These are phyloP conservation scores for Zostera marina DNA, from an alignment of 116 monocot species.

Conservation along the genomic window DNA sequence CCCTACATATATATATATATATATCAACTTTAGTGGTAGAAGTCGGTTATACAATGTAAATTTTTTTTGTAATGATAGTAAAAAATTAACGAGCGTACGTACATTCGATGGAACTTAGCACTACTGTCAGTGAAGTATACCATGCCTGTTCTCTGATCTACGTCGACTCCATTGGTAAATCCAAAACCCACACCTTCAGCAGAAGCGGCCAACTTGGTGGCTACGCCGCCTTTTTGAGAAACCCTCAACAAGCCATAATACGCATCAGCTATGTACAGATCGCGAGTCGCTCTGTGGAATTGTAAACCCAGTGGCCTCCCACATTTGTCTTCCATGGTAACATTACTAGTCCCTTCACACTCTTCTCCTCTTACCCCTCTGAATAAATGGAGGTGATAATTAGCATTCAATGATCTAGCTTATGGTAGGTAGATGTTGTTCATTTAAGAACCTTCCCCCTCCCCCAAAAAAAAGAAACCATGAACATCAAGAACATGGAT, in stretches of 20 bases:
- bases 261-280: conserved; percentile 66
- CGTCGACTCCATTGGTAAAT: conserved; percentile 44
- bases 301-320: conserved; percentile 55
- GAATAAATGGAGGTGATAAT: not conserved
- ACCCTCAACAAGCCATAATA: conserved; percentile 34
- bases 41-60: too few species aligned
- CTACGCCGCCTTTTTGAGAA: conserved; percentile 14
- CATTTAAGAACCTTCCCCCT: not conserved
- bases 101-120: conserved; percentile 26
- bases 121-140: conserved; percentile 77
- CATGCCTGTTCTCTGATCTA: conserved; percentile 36
- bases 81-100: not conserved
- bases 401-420: not conserved
- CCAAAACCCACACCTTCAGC: conserved; percentile 23
- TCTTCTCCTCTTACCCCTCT: conserved; percentile 3
- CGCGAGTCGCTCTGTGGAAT: conserved; percentile 27
- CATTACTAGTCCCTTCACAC: conserved; percentile 11
- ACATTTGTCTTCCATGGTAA: conserved; percentile 22
- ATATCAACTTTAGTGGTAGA: too few species aligned
- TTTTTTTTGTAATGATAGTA: too few species aligned
- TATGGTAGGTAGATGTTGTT: not conserved
- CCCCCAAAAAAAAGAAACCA: not conserved
- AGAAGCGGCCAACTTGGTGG: conserved; percentile 12
- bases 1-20: conserved; percentile 18
- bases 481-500: too few species aligned